phyloP scores from a whole-genome alignment of 2,329 filamentous ascomycete species.

The Helminthosporium solani region DNA sequence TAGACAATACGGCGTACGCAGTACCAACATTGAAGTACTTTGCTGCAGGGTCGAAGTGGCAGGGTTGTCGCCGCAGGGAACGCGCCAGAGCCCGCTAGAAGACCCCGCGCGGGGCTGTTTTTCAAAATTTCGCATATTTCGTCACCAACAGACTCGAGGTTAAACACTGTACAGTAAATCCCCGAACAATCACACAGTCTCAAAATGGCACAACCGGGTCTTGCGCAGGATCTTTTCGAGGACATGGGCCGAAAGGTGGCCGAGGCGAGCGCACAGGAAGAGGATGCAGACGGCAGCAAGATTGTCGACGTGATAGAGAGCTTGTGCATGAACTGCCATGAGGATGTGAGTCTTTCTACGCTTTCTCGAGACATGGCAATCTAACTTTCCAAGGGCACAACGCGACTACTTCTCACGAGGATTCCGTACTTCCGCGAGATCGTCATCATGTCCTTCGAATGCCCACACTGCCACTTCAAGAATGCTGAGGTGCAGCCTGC shows the following conservation, averaged over 20 bases:
- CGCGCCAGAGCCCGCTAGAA: conserved; percentile 22
- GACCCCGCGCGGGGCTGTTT: conserved; percentile 34
- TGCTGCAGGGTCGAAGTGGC: conserved; percentile 28
- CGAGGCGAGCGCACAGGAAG: conserved; percentile 39
- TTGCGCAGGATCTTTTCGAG: conserved; percentile 53
- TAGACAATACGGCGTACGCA: no score
- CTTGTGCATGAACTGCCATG: conserved; percentile 58
- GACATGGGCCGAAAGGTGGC: conserved; percentile 54
- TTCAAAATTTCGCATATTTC: conserved; percentile 30
- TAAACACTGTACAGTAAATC: conserved; percentile 8
- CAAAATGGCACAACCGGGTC: conserved; percentile 41
- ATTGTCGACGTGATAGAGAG: conserved; percentile 56
- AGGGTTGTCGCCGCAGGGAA: conserved; percentile 24
- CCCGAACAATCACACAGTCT: background rate
- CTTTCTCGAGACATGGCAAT: conserved; percentile 5
- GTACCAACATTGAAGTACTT: no score
- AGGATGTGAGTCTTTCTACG: conserved; percentile 40
- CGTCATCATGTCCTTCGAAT: conserved; percentile 95
- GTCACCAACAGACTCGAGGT: conserved; percentile 23
- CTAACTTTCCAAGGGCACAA: conserved; percentile 65
- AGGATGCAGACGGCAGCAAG: conserved; percentile 45
- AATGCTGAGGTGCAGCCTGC: conserved; percentile 95
- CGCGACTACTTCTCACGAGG: conserved; percentile 80
- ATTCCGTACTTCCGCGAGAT: conserved; percentile 98
- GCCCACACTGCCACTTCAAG: conserved; percentile 81